These are phyloP conservation scores for Candida dubliniensis DNA, from an alignment of 1,139 yeast species.

Conservation along the genomic window DNA sequence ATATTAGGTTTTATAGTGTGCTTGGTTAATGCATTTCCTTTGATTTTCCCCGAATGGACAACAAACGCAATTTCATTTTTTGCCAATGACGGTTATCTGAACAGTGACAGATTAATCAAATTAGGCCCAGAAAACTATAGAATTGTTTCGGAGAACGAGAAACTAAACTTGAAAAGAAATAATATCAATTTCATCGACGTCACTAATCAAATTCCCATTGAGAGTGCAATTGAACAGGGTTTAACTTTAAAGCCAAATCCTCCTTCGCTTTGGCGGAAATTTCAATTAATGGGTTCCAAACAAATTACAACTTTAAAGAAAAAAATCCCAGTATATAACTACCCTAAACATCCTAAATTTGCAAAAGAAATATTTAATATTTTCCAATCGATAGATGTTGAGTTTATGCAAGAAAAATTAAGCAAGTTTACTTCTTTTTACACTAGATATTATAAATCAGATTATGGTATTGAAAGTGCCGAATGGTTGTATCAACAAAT, in stretches of 20 bases:
- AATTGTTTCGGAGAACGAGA: constrained; percentile 55
- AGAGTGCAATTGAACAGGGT: constrained; percentile 34
- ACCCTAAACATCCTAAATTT: constrained; percentile 52
- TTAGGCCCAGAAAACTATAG: constrained; percentile 39
- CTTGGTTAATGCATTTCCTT: constrained; percentile 17
- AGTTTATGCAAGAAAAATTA: constrained; percentile 52
- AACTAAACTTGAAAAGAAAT: constrained; percentile 51
- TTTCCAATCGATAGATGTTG: constrained; percentile 41
- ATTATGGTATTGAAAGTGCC: constrained; percentile 70
- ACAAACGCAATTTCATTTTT: constrained; percentile 7
- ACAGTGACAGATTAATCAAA: constrained; percentile 34
- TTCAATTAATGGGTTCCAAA: constrained; percentile 31
- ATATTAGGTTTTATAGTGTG: constrained; percentile 9
- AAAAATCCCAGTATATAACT: constrained; percentile 45
- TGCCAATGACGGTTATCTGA: constrained; percentile 5
- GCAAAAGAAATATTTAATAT: constrained; percentile 41
- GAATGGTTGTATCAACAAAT: constrained; percentile 64
- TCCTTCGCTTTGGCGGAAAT: constrained; percentile 14
- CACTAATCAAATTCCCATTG: constrained; percentile 47
- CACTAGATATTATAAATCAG: constrained; percentile 80
- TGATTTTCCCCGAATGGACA: constrained; percentile 12
- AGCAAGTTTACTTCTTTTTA: constrained; percentile 67
- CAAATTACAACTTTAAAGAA: constrained; percentile 28
- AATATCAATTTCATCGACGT: constrained; percentile 70
- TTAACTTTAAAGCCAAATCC: constrained; percentile 21